A percentile compares a stretch with the other conserved stretches of the same genome.
Conservation (phyloP, 352 stramenopile species). For the Paralagenidium karlingii region DNA sequence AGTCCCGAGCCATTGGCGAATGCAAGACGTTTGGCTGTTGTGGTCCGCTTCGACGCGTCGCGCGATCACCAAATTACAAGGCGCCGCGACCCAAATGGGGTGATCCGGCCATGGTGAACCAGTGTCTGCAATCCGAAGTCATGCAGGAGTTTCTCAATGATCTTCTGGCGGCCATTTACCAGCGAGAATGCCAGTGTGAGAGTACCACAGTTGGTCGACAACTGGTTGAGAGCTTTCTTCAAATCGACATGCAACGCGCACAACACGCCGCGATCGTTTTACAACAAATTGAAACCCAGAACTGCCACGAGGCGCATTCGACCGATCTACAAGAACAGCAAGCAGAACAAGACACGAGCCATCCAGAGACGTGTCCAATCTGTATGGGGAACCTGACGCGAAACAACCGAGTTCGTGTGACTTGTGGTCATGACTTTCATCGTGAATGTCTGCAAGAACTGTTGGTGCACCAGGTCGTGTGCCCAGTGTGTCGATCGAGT, state of each 20-base stretch:
- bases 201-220: constrained; percentile 15
- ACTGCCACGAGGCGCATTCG: no score
- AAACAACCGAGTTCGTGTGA: no score
- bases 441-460: no score
- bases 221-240: constrained; percentile 39
- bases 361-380: no score
- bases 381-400: no score
- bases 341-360: no score
- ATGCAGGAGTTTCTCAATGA: constrained; percentile 62
- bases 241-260: constrained; percentile 10
- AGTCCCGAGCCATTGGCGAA: constrained; percentile 10
- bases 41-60: constrained; percentile 31
- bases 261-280: no score
- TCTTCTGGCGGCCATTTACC: constrained; percentile 18
- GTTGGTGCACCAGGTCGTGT: no score
- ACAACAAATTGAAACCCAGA: no score
- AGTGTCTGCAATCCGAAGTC: constrained; percentile 24
- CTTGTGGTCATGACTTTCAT: no score
- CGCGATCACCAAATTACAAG: constrained; percentile 26
- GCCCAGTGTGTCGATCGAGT: no score
- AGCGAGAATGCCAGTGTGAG: constrained; percentile 24
- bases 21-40: constrained; percentile 45
- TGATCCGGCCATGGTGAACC: constrained; percentile 15
- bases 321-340: no score
- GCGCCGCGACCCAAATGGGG: constrained; percentile 17